These are phyloP conservation scores for Isochrysis galbana DNA, from an alignment of 78 protist species.

Conservation along the genomic window DNA sequence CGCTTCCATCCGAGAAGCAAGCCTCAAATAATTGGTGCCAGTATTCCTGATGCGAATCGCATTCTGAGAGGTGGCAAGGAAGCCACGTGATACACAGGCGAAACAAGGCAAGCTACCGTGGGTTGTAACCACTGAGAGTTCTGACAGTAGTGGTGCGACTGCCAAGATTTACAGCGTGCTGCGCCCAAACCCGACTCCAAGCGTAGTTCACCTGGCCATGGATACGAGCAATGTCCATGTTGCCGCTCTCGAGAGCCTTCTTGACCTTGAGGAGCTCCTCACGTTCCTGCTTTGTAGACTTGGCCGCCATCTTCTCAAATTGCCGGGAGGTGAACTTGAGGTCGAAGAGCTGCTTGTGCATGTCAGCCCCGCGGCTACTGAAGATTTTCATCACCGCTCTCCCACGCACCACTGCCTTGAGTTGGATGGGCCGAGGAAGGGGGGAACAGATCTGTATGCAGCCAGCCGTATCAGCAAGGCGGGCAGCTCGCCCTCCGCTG, in stretches of 20 bases:
- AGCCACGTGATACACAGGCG: not conserved
- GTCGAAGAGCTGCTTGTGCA: slow-evolving; percentile 49
- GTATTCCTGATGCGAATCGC: slow-evolving; percentile 88
- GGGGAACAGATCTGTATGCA: too few relatives aligned
- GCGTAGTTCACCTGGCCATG: slow-evolving; percentile 89
- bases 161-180: too few relatives aligned
- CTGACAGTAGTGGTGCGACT: too few relatives aligned
- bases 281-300: slow-evolving; percentile 62
- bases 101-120: not conserved
- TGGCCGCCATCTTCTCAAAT: slow-evolving; percentile 18
- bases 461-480: too few relatives aligned
- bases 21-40: slow-evolving; percentile 77
- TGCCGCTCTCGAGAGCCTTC: slow-evolving; percentile 85
- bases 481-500: too few relatives aligned
- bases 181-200: too few relatives aligned
- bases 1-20: slow-evolving; percentile 90
- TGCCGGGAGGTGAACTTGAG: slow-evolving; percentile 70
- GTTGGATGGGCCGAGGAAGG: too few relatives aligned
- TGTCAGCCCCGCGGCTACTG: not conserved
- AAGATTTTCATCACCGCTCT: not conserved
- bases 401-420: too few relatives aligned
- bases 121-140: too few relatives aligned
- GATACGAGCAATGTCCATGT: slow-evolving; percentile 92
- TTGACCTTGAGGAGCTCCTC: slow-evolving; percentile 56
- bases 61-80: slow-evolving; percentile 56